phyloP scores from a whole-genome alignment of 257 asterid species.

The Rehmannia glutinosa region DNA sequence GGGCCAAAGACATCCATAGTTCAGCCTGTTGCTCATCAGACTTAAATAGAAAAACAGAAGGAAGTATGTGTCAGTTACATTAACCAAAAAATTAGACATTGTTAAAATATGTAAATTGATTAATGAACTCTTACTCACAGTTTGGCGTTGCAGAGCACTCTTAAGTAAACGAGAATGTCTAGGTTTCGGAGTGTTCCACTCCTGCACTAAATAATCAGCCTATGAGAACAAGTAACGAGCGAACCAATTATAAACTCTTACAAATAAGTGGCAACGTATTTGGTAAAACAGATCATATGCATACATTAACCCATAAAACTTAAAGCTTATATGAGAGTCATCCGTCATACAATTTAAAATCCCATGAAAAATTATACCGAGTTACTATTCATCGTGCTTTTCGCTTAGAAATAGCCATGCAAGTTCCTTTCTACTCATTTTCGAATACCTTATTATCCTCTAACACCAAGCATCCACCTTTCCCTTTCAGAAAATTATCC shows the following conservation, averaged over 20 bases:
- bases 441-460: too few relatives aligned
- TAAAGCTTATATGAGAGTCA: too few relatives aligned
- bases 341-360: neutral
- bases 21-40: neutral
- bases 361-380: neutral
- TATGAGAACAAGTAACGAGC: neutral
- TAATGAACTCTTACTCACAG: slow-evolving; percentile 56
- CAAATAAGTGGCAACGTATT: too few relatives aligned
- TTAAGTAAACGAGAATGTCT: slow-evolving; percentile 66
- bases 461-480: too few relatives aligned
- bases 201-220: slow-evolving; percentile 36
- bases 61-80: neutral
- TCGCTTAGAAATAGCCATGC: neutral
- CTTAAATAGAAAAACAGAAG: neutral
- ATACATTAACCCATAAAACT: neutral
- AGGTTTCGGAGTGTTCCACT: slow-evolving; percentile 70
- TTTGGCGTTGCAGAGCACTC: slow-evolving; percentile 67
- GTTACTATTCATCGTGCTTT: neutral
- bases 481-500: too few relatives aligned
- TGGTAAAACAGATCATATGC: neutral
- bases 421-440: too few relatives aligned
- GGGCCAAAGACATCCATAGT: slow-evolving; percentile 54
- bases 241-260: neutral
- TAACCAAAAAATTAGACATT: neutral
- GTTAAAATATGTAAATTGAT: neutral